A percentile compares a stretch with the other conserved stretches of the same genome.
These are phyloP conservation scores for Collariella sp. DNA, from an alignment of 495 filamentous ascomycete genomes.

Conservation along the genomic window DNA sequence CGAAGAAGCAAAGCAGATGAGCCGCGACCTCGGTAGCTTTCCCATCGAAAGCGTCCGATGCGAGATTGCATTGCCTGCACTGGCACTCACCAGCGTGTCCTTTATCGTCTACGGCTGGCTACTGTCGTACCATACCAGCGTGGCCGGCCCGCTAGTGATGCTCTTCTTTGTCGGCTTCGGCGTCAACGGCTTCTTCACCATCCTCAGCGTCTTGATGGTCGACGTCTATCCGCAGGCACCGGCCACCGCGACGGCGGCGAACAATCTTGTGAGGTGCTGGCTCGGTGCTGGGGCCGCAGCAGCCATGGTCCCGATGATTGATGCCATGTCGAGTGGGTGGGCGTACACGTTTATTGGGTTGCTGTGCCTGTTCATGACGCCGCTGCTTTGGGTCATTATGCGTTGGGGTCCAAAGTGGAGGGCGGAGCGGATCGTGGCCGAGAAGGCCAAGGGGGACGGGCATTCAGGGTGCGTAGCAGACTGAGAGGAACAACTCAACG, in stretches of 20 bases:
- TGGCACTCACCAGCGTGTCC: slow-evolving; percentile 28
- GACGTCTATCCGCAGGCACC: slow-evolving; percentile 55
- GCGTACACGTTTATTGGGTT: slow-evolving; percentile 56
- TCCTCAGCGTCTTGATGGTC: slow-evolving; percentile 47
- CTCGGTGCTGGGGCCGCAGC: slow-evolving; percentile 60
- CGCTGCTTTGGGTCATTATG: slow-evolving; percentile 41
- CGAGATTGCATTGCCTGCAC: slow-evolving; percentile 43
- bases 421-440: slow-evolving; percentile 5
- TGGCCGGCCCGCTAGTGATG: slow-evolving; percentile 34
- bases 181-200: slow-evolving; percentile 42
- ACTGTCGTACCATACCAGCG: slow-evolving; percentile 31
- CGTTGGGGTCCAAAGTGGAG: slow-evolving; percentile 33
- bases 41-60: slow-evolving; percentile 57
- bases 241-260: slow-evolving; percentile 57
- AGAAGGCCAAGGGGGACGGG: background rate
- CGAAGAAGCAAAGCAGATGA: slow-evolving; percentile 39
- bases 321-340: slow-evolving; percentile 58
- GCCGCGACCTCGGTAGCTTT: slow-evolving; percentile 41
- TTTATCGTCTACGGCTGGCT: slow-evolving; percentile 51
- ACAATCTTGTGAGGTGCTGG: slow-evolving; percentile 58
- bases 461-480: background rate
- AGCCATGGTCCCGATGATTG: slow-evolving; percentile 54
- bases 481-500: no score
- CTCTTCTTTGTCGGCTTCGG: slow-evolving; percentile 46
- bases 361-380: slow-evolving; percentile 43